Evolutionary conservation across 1,139 yeast genomes (phyloP).

Genomic region (Protomyces gravidus): DNA sequence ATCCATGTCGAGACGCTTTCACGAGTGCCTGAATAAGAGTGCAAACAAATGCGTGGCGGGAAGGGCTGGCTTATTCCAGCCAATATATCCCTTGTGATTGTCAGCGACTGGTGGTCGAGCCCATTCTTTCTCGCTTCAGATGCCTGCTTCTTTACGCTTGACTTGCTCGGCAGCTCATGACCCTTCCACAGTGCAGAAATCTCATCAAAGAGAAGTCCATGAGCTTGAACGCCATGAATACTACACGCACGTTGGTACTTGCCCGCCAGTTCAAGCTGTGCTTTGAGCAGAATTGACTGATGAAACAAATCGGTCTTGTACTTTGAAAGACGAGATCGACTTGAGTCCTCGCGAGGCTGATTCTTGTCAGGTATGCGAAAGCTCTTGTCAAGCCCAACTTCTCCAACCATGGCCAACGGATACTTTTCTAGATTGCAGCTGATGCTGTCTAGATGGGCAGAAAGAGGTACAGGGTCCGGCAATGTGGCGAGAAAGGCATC

Average conservation of each 20-base stretch:
- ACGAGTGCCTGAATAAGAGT: slow-evolving; percentile 78
- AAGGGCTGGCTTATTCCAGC: slow-evolving; percentile 2
- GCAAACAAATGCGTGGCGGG: slow-evolving; percentile 54
- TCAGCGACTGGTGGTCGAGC: background rate
- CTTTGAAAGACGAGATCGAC: slow-evolving; percentile 41
- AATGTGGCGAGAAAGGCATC: slow-evolving; percentile 48
- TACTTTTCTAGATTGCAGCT: slow-evolving; percentile 37
- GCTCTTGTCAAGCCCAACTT: slow-evolving; percentile 77
- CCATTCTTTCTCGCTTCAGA: background rate
- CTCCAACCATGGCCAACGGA: slow-evolving; percentile 57
- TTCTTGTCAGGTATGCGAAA: slow-evolving; percentile 58
- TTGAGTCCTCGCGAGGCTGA: slow-evolving; percentile 24
- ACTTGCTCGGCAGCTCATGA: slow-evolving; percentile 27
- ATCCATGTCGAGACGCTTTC: slow-evolving; percentile 43
- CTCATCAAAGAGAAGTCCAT: slow-evolving; percentile 54
- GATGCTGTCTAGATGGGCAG: slow-evolving; percentile 43
- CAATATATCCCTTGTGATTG: background rate
- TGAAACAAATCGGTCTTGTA: slow-evolving; percentile 59
- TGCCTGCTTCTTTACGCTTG: slow-evolving; percentile 1
- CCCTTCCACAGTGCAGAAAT: slow-evolving; percentile 39
- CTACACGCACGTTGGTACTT: slow-evolving; percentile 54
- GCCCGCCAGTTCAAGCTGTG: slow-evolving; percentile 55
- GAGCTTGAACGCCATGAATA: slow-evolving; percentile 79
- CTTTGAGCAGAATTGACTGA: slow-evolving; percentile 53
- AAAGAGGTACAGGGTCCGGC: slow-evolving; percentile 59